A percentile compares a stretch with the other conserved stretches of the same genome.
Conservation (phyloP, 257 asterid genomes). For the Solanum pimpinellifolium region DNA sequence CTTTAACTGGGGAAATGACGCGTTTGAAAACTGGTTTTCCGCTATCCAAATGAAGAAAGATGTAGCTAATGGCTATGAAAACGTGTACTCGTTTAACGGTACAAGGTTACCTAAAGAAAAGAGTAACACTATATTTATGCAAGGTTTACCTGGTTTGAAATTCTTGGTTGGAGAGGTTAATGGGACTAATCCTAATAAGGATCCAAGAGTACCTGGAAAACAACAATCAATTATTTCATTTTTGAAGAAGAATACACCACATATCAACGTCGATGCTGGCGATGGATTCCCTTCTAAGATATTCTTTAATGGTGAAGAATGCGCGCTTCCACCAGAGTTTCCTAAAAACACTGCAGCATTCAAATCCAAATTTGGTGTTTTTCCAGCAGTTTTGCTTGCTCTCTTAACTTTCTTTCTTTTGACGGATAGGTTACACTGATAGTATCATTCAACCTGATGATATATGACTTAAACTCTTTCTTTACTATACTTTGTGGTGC, state of each 20-base stretch:
- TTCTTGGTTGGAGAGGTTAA: slow-evolving; percentile 68
- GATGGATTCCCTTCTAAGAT: slow-evolving; percentile 81
- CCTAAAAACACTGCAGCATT: slow-evolving; percentile 25
- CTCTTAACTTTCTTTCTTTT: slow-evolving; percentile 26
- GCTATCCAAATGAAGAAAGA: slow-evolving; percentile 47
- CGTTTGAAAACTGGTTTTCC: slow-evolving; percentile 63
- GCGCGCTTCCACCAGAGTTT: slow-evolving; percentile 50
- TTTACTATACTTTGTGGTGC: background rate
- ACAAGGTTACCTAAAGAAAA: slow-evolving; percentile 20
- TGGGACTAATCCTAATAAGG: slow-evolving; percentile 51
- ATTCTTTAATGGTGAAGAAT: slow-evolving; percentile 84
- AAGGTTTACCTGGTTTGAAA: slow-evolving; percentile 75
- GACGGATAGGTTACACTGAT: slow-evolving; percentile 24
- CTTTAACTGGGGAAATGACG: slow-evolving; percentile 61
- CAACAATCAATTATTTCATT: slow-evolving; percentile 81
- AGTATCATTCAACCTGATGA: background rate
- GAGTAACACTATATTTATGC: slow-evolving; percentile 58
- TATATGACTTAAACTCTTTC: background rate
- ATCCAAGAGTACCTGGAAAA: slow-evolving; percentile 76
- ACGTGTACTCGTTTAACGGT: slow-evolving; percentile 70
- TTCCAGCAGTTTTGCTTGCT: slow-evolving; percentile 21
- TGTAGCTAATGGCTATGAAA: slow-evolving; percentile 48
- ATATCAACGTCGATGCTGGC: slow-evolving; percentile 30
- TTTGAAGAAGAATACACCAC: slow-evolving; percentile 30
- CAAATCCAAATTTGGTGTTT: slow-evolving; percentile 6